A percentile compares a stretch with the other conserved stretches of the same genome.
Conservation (phyloP, 768 basidiomycete genomes). For the Mycena galericulata region DNA sequence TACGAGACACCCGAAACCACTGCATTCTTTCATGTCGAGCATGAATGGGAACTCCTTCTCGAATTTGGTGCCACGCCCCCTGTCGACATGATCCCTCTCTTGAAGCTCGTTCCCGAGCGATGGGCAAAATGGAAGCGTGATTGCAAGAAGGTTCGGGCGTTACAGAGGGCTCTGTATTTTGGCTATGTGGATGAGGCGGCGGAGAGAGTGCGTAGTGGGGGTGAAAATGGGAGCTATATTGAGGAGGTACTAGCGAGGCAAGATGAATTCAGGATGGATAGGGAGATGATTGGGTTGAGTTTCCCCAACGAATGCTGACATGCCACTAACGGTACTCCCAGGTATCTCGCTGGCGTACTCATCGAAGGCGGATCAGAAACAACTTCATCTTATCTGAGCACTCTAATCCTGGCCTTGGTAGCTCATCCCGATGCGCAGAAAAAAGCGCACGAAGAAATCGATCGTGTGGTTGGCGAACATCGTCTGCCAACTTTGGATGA, state of each 20-base stretch:
- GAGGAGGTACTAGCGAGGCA: slow-evolving; percentile 43
- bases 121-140: slow-evolving; percentile 50
- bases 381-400: slow-evolving; percentile 39
- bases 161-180: slow-evolving; percentile 46
- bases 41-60: slow-evolving; percentile 42
- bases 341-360: slow-evolving; percentile 46
- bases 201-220: slow-evolving; percentile 40
- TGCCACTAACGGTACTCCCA: slow-evolving; percentile 15
- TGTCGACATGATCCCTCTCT: slow-evolving; percentile 48
- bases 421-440: slow-evolving; percentile 42
- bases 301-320: neutral
- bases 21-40: slow-evolving; percentile 42
- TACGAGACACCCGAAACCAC: slow-evolving; percentile 39
- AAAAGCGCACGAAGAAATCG: slow-evolving; percentile 44
- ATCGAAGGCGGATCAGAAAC: slow-evolving; percentile 49
- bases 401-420: slow-evolving; percentile 40
- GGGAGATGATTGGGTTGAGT: slow-evolving; percentile 18
- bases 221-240: slow-evolving; percentile 46
- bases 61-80: slow-evolving; percentile 50
- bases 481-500: slow-evolving; percentile 39
- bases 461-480: slow-evolving; percentile 41
- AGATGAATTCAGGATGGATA: slow-evolving; percentile 14
- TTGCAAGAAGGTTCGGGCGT: slow-evolving; percentile 32
- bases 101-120: slow-evolving; percentile 48
- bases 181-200: slow-evolving; percentile 43